Evolutionary conservation across 805 yeast species (phyloP), one percentile per base, ranked within the genome.

Genomic region (Ogataea paradorogensis): DNA sequence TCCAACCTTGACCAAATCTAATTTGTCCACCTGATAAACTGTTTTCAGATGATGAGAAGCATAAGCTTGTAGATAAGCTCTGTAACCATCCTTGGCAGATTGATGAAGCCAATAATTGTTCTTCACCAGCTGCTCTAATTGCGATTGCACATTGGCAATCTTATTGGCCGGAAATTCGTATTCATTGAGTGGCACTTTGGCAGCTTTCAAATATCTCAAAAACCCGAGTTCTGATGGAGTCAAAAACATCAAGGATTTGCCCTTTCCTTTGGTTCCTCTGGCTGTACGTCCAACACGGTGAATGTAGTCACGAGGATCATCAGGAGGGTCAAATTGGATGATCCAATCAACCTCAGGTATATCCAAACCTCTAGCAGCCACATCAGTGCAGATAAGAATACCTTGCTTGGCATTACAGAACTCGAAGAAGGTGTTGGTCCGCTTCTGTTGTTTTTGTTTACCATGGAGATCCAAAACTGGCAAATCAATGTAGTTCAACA

Each of bases 261-360:
- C 99, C 60, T 82, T 82, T 42, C 96, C 98, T 34, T 76, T 60
- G 15, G 83, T 68, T 50, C 95, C 95, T 72, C 99, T 83, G 26
- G 99, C 99, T 20, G 99, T 93, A 73, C 99, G 83, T 51, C 99
- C 99, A 26, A 93, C 99, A 66, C 99, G 81, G 70, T 93, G 99
- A 53, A 93, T 93, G 64, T 93, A 93, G 67, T 93, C 98, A 69
- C 98, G 82, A 66, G 99, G 99, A 69, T 93, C 99, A 82, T 93
- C 99, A 63, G 99, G 99, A 40, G 99, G 99, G 65, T 93, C 99
- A 59, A 88, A 93, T 71, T 93, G 99, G 50, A 93, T 84, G 58
- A 93, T 93, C 99, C 99, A 93, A 70, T 95, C 99, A 40, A 93
- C 99, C 21, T 95, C 83, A 38, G 99, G 99, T 53, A 93, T 93